Percentiles rank a stretch among this genome's conserved stretches.
Evolutionary conservation across 345 rosid genomes (phyloP).

Genomic region (Conringia planisiliqua): DNA sequence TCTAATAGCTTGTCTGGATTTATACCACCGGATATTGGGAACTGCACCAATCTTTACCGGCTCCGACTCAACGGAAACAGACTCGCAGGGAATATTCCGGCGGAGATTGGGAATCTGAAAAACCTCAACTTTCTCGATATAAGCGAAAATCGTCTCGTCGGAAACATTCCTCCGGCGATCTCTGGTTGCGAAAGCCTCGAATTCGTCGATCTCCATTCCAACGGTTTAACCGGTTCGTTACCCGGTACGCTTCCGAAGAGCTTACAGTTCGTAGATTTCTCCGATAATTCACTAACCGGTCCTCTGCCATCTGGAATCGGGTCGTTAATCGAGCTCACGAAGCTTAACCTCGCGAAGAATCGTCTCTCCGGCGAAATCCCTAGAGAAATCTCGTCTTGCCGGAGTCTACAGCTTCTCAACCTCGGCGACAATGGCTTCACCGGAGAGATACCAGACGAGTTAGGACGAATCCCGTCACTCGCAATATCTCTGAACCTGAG

Average conservation of each 20-base stretch:
- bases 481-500: constrained; percentile 91
- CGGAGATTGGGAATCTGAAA: constrained; percentile 64
- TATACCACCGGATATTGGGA: constrained; percentile 78
- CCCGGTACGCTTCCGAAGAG: constrained; percentile 65
- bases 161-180: constrained; percentile 57
- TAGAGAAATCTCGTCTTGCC: constrained; percentile 61
- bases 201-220: constrained; percentile 76
- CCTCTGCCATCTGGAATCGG: constrained; percentile 56
- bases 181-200: constrained; percentile 61
- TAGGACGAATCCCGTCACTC: constrained; percentile 69
- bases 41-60: constrained; percentile 68
- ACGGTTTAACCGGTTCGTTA: constrained; percentile 63
- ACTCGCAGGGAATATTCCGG: constrained; percentile 70
- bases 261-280: constrained; percentile 64
- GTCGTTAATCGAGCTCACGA: constrained; percentile 60
- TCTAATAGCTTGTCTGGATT: constrained; percentile 75
- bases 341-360: constrained; percentile 71
- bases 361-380: constrained; percentile 69
- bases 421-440: constrained; percentile 67
- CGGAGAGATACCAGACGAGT: constrained; percentile 74
- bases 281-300: constrained; percentile 72
- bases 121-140: constrained; percentile 72
- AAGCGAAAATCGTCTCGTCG: constrained; percentile 61
- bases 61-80: constrained; percentile 63
- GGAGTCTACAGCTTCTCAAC: constrained; percentile 67